These are phyloP conservation scores for Drosera spatulata DNA, from an alignment of 179 eudicot genomes.

Conservation along the genomic window DNA sequence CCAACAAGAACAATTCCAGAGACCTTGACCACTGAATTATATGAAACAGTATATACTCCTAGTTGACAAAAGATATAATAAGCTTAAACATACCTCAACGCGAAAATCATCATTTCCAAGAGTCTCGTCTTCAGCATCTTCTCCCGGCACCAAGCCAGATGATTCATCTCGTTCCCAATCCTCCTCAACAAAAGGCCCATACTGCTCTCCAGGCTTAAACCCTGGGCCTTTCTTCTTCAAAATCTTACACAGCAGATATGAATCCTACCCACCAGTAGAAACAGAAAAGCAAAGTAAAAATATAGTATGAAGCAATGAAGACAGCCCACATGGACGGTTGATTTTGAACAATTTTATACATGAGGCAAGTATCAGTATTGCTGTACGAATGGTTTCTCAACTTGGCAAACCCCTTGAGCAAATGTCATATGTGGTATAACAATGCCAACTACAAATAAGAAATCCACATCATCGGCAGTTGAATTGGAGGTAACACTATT, in stretches of 20 bases:
- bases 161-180: slow-evolving; percentile 73
- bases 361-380: no score
- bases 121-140: slow-evolving; percentile 65
- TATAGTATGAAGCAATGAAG: background rate
- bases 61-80: slow-evolving; percentile 1
- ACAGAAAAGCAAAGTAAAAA: background rate
- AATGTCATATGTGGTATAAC: no score
- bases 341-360: no score
- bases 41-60: background rate
- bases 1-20: no score
- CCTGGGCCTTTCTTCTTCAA: slow-evolving; percentile 96
- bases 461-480: no score
- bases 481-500: no score
- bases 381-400: no score
- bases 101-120: slow-evolving; percentile 57
- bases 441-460: no score
- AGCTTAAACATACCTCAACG: slow-evolving; percentile 31
- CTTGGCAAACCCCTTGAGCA: no score
- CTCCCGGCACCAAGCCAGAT: slow-evolving; percentile 63
- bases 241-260: slow-evolving; percentile 87
- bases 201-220: slow-evolving; percentile 88
- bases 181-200: slow-evolving; percentile 95
- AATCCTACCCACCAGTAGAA: slow-evolving; percentile 46
- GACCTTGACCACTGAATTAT: no score
- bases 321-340: no score